Evolutionary conservation across 305 asterid species (phyloP).

Genomic region (Solanum hybrid): DNA sequence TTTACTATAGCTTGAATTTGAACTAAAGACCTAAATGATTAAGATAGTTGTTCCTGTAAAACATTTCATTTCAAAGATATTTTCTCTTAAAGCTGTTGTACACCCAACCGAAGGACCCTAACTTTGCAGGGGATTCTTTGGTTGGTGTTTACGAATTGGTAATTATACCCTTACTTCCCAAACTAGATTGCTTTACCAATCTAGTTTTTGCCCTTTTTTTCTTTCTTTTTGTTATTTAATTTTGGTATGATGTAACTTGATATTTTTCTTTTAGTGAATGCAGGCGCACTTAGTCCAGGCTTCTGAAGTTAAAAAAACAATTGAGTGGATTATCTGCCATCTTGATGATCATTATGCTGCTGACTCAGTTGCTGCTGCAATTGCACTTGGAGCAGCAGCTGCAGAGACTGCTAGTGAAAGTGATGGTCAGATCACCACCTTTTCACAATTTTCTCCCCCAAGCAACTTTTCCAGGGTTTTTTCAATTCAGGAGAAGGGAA

Average conservation of each 20-base stretch:
- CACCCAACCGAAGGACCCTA: not conserved
- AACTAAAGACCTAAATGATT: not conserved
- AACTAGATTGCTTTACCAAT: not conserved
- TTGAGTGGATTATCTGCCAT: conserved; percentile 93
- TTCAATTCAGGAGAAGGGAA: conserved; percentile 51
- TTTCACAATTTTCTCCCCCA: conserved; percentile 42
- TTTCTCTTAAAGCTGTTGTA: not conserved
- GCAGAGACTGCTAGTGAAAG: conserved; percentile 58
- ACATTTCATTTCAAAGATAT: not conserved
- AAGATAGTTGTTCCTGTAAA: not conserved
- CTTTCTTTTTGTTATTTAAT: not conserved
- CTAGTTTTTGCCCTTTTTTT: not conserved
- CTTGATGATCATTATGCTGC: conserved; percentile 97
- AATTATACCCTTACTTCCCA: not conserved
- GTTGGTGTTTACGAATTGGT: not conserved
- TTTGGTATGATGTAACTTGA: conserved; percentile 58
- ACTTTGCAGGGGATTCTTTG: not conserved
- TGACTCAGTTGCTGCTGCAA: conserved; percentile 95
- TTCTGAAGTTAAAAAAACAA: conserved; percentile 90
- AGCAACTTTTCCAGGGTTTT: conserved; percentile 27
- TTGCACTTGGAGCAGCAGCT: conserved; percentile 85
- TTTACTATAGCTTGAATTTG: not conserved
- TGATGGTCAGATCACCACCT: conserved; percentile 38
- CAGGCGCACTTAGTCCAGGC: conserved; percentile 92
- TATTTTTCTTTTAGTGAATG: conserved; percentile 86